These are phyloP conservation scores for Picocystis salinarum DNA, from an alignment of 139 green algal species.

Conservation along the genomic window DNA sequence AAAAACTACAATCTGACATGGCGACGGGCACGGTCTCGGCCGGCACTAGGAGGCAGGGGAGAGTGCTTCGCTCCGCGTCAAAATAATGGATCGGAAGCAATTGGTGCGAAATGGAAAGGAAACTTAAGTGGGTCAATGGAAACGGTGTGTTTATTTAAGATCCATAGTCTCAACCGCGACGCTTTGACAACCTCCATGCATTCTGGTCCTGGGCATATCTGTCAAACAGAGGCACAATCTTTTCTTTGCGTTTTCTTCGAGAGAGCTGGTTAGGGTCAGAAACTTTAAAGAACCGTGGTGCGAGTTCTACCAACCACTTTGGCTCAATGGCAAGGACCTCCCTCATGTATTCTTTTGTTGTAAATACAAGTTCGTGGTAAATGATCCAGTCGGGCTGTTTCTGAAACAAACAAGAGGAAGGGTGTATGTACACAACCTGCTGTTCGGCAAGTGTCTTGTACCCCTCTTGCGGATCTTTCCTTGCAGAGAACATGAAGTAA, in stretches of 20 bases:
- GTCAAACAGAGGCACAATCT: slow-evolving; percentile 93
- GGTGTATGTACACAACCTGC: slow-evolving; percentile 28
- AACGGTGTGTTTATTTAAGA: too few species aligned
- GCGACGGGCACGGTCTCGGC: too few species aligned
- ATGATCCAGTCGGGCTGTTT: slow-evolving; percentile 68
- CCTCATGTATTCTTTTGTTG: slow-evolving; percentile 34
- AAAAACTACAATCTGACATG: too few species aligned
- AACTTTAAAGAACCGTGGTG: slow-evolving; percentile 84
- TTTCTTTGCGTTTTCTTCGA: slow-evolving; percentile 76
- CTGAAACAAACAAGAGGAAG: slow-evolving; percentile 35
- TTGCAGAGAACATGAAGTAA: slow-evolving; percentile 42
- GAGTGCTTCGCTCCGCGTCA: too few species aligned
- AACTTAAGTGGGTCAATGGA: too few species aligned
- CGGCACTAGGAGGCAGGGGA: too few species aligned
- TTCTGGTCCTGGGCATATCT: slow-evolving; percentile 72
- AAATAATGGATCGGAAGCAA: too few species aligned
- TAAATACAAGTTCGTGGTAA: slow-evolving; percentile 54
- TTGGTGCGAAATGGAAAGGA: too few species aligned
- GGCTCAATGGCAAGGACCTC: slow-evolving; percentile 76
- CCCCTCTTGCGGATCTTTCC: slow-evolving; percentile 53
- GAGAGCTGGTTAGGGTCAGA: slow-evolving; percentile 70
- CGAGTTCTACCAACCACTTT: slow-evolving; percentile 91
- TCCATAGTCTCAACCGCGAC: slow-evolving; percentile 41
- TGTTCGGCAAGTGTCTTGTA: slow-evolving; percentile 81
- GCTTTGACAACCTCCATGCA: slow-evolving; percentile 53